Base-by-base conservation (phyloP, 2,329 filamentous ascomycete species). In the Ophiostoma australiae region DNA sequence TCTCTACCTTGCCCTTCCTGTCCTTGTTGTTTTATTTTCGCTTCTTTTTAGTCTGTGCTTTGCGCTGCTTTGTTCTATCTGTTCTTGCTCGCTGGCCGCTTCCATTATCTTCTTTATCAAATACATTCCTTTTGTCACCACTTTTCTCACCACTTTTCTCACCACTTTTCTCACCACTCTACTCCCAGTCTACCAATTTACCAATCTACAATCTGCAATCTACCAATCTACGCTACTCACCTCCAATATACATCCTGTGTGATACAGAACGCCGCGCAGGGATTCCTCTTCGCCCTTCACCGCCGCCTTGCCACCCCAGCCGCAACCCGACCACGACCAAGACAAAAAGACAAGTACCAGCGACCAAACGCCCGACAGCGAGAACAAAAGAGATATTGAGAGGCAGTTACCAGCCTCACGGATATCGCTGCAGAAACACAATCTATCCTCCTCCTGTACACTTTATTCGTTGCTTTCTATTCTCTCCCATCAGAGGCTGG, bases 241-340 rank as follows among this genome's bases (percentile, higher is more conserved):
- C 20, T n/a, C 44, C 17, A 48, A 17, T n/a, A 4, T 48, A 44
- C 48, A 10, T 27, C 52, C 10, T 13, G 4, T 11, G 58, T 63
- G 15, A 33, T 63, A 63, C 58, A 63, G 27, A 63, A 27, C 58
- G 61, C 61, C 33, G 61, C 61, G 61, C 61, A 65, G 61, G 61
- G 61, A 65, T 65, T 65, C 61, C 31, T 33, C 31, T 37, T 66
- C 63, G 31, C 23, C 63, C 33, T 66, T 23, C 63, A 66, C 63
- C 63, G 63, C 63, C 63, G 63, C 33, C 63, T 39, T 39, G 63
- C 33, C 33, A 37, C 63, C 63, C 63, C 35, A 48, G 44, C 44
- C 44, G 44, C 44, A 17, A 20, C 44, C 44, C 44, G 20, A 48
- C 44, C 44, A 48, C 15, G 44, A 11, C 11, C 39, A 41, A 41